phyloP scores from a whole-genome alignment of 441 rosid genomes.

The Jatropha podagrica region DNA sequence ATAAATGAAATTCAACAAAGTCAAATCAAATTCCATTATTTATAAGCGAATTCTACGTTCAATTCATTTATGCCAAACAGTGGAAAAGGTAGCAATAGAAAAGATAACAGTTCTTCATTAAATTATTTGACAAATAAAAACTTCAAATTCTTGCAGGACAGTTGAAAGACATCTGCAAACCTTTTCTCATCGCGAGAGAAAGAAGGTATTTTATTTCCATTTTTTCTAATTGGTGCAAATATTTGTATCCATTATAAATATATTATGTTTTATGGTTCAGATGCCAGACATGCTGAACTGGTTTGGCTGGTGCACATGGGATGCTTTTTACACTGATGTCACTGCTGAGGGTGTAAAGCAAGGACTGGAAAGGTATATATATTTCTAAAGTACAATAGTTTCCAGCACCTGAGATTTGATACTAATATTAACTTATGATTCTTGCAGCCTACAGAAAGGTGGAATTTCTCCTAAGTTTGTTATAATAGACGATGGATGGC shows the following conservation, averaged over 20 bases:
- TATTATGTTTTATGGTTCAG: constrained; percentile 19
- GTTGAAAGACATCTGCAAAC: constrained; percentile 59
- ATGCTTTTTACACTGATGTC: constrained; percentile 63
- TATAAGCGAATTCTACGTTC: no score
- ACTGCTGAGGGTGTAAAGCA: constrained; percentile 48
- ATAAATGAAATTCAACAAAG: no score
- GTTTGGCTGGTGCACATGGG: constrained; percentile 83
- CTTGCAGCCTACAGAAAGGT: constrained; percentile 51
- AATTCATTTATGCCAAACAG: no score
- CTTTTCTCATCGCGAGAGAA: constrained; percentile 57
- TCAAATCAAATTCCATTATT: no score
- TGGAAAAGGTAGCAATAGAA: neutral
- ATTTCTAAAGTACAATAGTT: neutral
- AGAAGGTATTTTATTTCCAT: constrained; percentile 35
- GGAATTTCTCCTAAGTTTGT: constrained; percentile 59
- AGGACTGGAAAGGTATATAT: constrained; percentile 48
- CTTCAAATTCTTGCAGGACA: constrained; percentile 28
- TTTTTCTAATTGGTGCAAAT: neutral
- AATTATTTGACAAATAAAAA: constrained; percentile 4
- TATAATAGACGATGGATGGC: constrained; percentile 71
- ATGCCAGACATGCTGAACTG: constrained; percentile 64
- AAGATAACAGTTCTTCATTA: neutral
- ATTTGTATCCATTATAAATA: no score
- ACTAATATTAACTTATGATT: neutral
- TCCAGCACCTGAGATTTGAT: neutral